Base-by-base conservation (phyloP, 2,329 filamentous ascomycete genomes). In the Aspergillus arachidicola region DNA sequence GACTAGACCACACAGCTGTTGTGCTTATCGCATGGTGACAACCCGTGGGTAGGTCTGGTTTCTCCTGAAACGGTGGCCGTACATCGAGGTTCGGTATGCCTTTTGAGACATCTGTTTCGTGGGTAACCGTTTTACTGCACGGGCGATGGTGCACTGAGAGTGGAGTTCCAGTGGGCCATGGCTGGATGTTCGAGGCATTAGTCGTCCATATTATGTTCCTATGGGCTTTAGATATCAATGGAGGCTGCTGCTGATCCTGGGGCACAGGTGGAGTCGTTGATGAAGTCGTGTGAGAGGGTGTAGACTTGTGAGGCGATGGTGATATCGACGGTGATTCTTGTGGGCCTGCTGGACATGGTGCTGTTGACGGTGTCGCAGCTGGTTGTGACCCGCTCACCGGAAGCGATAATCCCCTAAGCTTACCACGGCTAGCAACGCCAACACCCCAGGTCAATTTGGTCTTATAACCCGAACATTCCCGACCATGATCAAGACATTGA, bases 401-500 rank as follows among this genome's bases (percentile, higher is more conserved):
- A 62, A 96, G 83, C 61, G 94, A 94, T 69, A 97, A 84, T 45
- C 94, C 94, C 66, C 94, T 88, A 67, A 98, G 88, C 83, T 98
- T 98, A 75, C 94, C 94, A 73, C 94, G 89, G 80, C 94, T 97
- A 61, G 94, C 94, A 63, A 98, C 94, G 58, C 94, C 94, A 55
- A 97, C 92, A 48, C 93, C 93, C 94, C 94, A 98, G 54, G 94
- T 98, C 79, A 98, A 85, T 71, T 94, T 94, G 19, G 94, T 98
- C 82, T 96, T 96, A 84, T 98, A 98, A 64, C 94, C 94, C 32
- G 92, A 93, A 81, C 94, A 98, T 75, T 96, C 93, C 76, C 93
- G 93, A 68, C 93, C 94, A 68, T 93, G 86, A 71, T 97, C 92
- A 66, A 98, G 86, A 78, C 94, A 99, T 80, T 93, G 94, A 51